These are phyloP conservation scores for Elaeis oleifera DNA, from an alignment of 202 grass and related monocot genomes.

Conservation along the genomic window DNA sequence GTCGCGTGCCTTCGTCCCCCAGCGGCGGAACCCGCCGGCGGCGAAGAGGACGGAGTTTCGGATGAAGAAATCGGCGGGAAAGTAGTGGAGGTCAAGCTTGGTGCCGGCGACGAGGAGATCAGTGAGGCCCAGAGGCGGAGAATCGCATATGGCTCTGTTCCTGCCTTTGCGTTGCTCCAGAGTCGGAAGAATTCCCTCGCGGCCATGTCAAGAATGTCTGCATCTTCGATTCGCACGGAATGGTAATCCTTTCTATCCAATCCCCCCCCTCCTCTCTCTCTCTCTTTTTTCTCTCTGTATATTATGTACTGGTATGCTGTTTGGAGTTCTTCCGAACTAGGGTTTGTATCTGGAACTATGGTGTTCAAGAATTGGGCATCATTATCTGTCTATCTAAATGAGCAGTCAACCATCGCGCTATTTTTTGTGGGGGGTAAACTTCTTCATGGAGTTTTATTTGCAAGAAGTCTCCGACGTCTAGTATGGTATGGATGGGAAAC, in stretches of 20 bases:
- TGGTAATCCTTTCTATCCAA: constrained; percentile 37
- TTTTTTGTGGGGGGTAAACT: too few relatives aligned
- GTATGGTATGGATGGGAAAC: too few relatives aligned
- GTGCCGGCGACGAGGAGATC: constrained; percentile 39
- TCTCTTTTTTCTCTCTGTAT: constrained; percentile 12
- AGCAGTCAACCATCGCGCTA: too few relatives aligned
- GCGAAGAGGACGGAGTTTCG: not conserved
- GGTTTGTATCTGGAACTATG: too few relatives aligned
- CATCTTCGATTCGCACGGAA: constrained; percentile 33
- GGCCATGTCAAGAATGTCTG: constrained; percentile 41
- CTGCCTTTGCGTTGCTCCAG: constrained; percentile 66
- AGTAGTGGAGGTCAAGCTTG: constrained; percentile 72
- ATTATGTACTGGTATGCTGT: not conserved
- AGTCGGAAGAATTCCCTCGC: constrained; percentile 65
- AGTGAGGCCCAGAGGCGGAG: constrained; percentile 57
- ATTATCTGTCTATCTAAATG: too few relatives aligned
- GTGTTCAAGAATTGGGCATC: too few relatives aligned
- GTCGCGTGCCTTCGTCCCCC: constrained; percentile 56
- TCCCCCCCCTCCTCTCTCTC: not conserved
- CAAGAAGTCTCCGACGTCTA: too few relatives aligned
- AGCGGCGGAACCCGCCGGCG: not conserved
- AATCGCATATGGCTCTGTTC: constrained; percentile 74
- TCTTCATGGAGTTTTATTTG: too few relatives aligned
- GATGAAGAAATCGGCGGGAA: constrained; percentile 47
- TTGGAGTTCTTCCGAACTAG: too few relatives aligned